These are phyloP conservation scores for Phytophthora capsici DNA, from an alignment of 352 stramenopile species.

Conservation along the genomic window DNA sequence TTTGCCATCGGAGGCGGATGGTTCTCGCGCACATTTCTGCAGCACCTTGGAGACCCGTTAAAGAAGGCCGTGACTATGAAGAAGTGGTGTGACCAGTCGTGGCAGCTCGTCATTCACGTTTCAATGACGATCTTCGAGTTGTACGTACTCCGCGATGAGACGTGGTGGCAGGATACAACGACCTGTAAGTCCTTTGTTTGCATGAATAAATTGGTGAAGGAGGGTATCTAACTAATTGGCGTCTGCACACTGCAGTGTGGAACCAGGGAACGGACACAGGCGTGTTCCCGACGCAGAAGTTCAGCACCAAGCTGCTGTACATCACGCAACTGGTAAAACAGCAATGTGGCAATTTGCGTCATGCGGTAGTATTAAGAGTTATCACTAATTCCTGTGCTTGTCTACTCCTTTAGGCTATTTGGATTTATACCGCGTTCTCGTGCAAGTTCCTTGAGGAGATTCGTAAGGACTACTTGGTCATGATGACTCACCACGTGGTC, in stretches of 20 bases:
- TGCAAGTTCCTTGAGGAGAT: slow-evolving; percentile 91
- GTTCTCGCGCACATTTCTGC: slow-evolving; percentile 80
- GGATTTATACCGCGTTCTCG: slow-evolving; percentile 90
- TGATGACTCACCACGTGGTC: slow-evolving; percentile 91
- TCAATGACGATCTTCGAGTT: slow-evolving; percentile 88
- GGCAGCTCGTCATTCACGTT: slow-evolving; percentile 85
- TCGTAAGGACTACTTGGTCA: slow-evolving; percentile 90
- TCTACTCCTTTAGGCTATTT: slow-evolving; percentile 72
- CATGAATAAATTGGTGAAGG: background rate
- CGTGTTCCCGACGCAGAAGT: slow-evolving; percentile 84
- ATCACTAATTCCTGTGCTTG: no score
- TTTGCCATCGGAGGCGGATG: slow-evolving; percentile 72
- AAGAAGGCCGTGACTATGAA: slow-evolving; percentile 86
- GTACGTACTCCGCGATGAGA: slow-evolving; percentile 80
- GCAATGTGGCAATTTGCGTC: background rate
- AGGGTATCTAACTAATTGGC: slow-evolving; percentile 5
- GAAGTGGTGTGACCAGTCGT: slow-evolving; percentile 91
- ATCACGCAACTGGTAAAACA: slow-evolving; percentile 75
- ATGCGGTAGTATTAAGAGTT: background rate
- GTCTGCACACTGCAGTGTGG: slow-evolving; percentile 57
- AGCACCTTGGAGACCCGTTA: slow-evolving; percentile 83
- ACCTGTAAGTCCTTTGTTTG: slow-evolving; percentile 51
- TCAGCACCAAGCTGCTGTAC: slow-evolving; percentile 84
- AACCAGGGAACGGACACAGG: slow-evolving; percentile 73
- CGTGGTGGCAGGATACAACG: slow-evolving; percentile 88